phyloP scores from a whole-genome alignment of 371 early-diverging fungal genomes.

The Thermomucor indicae-seudaticae region DNA sequence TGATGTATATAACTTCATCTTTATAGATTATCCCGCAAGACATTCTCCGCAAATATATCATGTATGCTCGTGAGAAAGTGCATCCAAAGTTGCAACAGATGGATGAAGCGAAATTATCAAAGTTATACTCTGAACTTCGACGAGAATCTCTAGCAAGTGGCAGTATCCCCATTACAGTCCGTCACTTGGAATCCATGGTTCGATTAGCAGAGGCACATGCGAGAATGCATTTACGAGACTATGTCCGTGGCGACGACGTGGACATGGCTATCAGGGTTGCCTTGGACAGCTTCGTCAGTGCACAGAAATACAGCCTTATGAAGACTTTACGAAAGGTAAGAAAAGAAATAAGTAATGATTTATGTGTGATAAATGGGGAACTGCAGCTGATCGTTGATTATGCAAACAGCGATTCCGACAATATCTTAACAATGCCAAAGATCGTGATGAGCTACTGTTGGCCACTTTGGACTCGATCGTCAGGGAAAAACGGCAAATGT shows the following conservation, averaged over 20 bases:
- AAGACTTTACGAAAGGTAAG: conserved; percentile 65
- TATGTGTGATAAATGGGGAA: background rate
- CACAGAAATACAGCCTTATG: conserved; percentile 97
- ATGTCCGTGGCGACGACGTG: conserved; percentile 91
- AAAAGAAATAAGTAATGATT: background rate
- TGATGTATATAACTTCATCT: too few relatives aligned
- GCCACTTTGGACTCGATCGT: conserved; percentile 72
- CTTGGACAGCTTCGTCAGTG: conserved; percentile 92
- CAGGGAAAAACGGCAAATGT: conserved; percentile 71
- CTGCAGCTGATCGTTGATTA: background rate
- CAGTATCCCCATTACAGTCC: conserved; percentile 97
- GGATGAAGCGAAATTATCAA: conserved; percentile 84
- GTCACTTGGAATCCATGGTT: conserved; percentile 98
- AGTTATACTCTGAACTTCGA: conserved; percentile 92
- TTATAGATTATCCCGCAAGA: conserved; percentile 85
- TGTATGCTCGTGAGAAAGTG: conserved; percentile 92
- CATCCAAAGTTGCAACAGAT: conserved; percentile 84
- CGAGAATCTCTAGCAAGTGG: conserved; percentile 89
- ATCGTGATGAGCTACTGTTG: conserved; percentile 77
- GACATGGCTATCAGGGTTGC: conserved; percentile 95
- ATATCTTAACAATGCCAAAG: conserved; percentile 75
- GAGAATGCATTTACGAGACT: conserved; percentile 95
- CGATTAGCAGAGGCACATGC: conserved; percentile 98
- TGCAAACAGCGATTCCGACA: conserved; percentile 75
- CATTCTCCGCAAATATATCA: conserved; percentile 94